A percentile compares a stretch with the other conserved stretches of the same genome.
Evolutionary conservation across 192 early-diverging fungal species (phyloP).

Genomic region (Allomyces macrogynus): DNA sequence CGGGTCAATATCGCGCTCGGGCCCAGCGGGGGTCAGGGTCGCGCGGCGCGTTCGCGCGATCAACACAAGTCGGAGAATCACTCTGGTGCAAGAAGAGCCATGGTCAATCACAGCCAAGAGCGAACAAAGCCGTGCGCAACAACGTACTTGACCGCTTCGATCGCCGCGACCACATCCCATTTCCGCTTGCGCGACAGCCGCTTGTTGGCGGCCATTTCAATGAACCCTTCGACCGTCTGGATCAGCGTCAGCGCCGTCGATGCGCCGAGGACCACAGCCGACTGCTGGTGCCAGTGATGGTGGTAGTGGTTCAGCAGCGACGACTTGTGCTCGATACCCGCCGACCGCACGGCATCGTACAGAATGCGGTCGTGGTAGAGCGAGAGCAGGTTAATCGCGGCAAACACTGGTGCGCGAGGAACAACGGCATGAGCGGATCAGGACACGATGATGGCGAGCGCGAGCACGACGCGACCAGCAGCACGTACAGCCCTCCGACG

Average conservation of each 20-base stretch:
- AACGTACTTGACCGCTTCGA: slow-evolving; percentile 48
- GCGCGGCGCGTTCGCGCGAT: slow-evolving; percentile 16
- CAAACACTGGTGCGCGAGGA: slow-evolving; percentile 33
- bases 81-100: slow-evolving; percentile 2
- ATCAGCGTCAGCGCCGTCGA: slow-evolving; percentile 45
- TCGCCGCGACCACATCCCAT: slow-evolving; percentile 35
- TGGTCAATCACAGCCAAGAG: slow-evolving; percentile 2
- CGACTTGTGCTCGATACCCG: not conserved
- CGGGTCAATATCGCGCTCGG: slow-evolving; percentile 23
- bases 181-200: slow-evolving; percentile 32
- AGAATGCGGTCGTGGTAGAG: slow-evolving; percentile 76
- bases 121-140: slow-evolving; percentile 3
- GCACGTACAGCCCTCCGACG: slow-evolving; percentile 49
- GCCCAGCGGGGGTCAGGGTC: slow-evolving; percentile 15
- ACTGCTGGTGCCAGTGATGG: slow-evolving; percentile 4
- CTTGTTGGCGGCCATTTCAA: slow-evolving; percentile 59
- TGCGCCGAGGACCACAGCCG: slow-evolving; percentile 25
- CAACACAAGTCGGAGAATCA: slow-evolving; percentile 18
- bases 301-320: not conserved
- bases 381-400: slow-evolving; percentile 54
- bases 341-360: not conserved
- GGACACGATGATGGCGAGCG: not conserved
- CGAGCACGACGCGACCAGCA: not conserved
- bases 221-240: slow-evolving; percentile 47
- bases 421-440: not conserved